Evolutionary conservation across 345 rosid species (phyloP).

Genomic region (Rubroshorea leprosula): DNA sequence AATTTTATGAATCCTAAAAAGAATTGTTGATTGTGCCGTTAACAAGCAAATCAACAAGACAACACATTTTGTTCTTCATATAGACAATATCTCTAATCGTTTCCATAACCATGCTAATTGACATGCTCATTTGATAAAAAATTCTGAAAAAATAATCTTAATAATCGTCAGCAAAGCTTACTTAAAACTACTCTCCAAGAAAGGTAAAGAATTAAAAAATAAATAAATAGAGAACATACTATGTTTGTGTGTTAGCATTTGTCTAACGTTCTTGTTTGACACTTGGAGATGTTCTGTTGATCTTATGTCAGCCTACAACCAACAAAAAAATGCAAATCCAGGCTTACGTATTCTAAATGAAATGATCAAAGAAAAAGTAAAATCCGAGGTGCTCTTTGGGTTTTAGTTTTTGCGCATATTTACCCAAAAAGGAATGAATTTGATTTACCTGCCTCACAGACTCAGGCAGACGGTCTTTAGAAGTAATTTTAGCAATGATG

Average conservation of each 20-base stretch:
- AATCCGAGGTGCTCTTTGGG: not conserved
- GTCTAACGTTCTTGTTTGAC: constrained; percentile 24
- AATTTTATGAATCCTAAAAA: too few species aligned
- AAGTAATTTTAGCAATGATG: constrained; percentile 53
- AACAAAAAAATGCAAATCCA: constrained; percentile 4
- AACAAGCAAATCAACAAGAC: too few species aligned
- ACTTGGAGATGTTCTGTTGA: constrained; percentile 57
- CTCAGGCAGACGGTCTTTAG: constrained; percentile 81
- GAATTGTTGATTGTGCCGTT: too few species aligned
- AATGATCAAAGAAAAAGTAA: not conserved
- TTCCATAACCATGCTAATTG: too few species aligned
- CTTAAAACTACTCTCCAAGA: too few species aligned
- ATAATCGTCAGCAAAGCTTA: too few species aligned
- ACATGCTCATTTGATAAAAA: too few species aligned
- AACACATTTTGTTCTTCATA: too few species aligned
- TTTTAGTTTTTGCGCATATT: not conserved
- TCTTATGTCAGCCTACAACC: constrained; percentile 66
- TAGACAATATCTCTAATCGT: too few species aligned
- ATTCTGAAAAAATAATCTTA: too few species aligned
- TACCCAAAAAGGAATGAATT: not conserved
- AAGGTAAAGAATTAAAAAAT: too few species aligned
- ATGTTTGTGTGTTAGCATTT: constrained; percentile 14
- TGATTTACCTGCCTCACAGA: constrained; percentile 65
- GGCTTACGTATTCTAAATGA: not conserved
- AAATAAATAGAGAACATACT: constrained; percentile 9